phyloP scores from a whole-genome alignment of 352 stramenopile genomes.

The Phytophthora melonis region DNA sequence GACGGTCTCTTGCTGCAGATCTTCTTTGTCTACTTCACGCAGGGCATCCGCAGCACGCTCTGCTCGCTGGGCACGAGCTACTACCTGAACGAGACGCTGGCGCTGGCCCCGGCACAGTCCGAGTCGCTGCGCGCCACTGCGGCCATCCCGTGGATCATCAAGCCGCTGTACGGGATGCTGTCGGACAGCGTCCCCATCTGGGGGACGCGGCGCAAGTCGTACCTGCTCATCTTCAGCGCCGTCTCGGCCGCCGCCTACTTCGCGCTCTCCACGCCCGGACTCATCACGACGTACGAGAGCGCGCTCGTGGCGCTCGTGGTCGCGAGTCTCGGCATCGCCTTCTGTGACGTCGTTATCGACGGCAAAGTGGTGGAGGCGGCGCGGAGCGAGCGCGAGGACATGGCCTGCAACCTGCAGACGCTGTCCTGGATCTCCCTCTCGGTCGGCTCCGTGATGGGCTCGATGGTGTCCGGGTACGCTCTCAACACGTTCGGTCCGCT shows the following conservation, averaged over 20 bases:
- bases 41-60: slow-evolving; percentile 78
- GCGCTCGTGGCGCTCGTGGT: slow-evolving; percentile 73
- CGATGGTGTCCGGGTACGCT: slow-evolving; percentile 65
- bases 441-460: slow-evolving; percentile 76
- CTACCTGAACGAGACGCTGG: slow-evolving; percentile 83
- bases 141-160: slow-evolving; percentile 86
- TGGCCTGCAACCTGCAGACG: slow-evolving; percentile 81
- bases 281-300: slow-evolving; percentile 66
- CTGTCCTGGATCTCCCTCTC: slow-evolving; percentile 83
- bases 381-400: slow-evolving; percentile 74
- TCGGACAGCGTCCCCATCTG: slow-evolving; percentile 82
- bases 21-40: slow-evolving; percentile 89
- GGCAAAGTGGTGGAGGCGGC: slow-evolving; percentile 80
- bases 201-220: slow-evolving; percentile 82
- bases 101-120: slow-evolving; percentile 68
- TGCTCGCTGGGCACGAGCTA: slow-evolving; percentile 84
- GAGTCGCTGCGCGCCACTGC: slow-evolving; percentile 72
- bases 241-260: slow-evolving; percentile 70
- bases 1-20: slow-evolving; percentile 79
- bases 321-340: slow-evolving; percentile 84
- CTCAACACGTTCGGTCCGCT: slow-evolving; percentile 70
- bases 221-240: slow-evolving; percentile 77
- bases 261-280: slow-evolving; percentile 59
- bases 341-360: slow-evolving; percentile 87
- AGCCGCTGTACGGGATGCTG: slow-evolving; percentile 81